Evolutionary conservation across 768 basidiomycete species (phyloP).

Genomic region (Termitomyces titanicus): DNA sequence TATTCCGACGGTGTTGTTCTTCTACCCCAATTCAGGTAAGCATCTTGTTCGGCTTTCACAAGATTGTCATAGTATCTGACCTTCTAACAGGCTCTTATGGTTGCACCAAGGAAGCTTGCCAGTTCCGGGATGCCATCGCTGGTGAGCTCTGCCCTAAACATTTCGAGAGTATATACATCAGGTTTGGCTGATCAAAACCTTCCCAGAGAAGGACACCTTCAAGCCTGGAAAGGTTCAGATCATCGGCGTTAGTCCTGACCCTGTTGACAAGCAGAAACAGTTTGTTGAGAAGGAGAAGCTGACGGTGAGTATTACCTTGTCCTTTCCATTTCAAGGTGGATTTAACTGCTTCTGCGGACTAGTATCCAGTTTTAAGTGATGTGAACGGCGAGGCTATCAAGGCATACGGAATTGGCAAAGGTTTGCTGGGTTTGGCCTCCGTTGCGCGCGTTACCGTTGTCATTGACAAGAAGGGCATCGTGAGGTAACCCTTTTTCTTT

Average conservation of each 20-base stretch:
- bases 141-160: slow-evolving; percentile 34
- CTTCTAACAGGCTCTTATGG: slow-evolving; percentile 56
- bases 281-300: slow-evolving; percentile 73
- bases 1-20: slow-evolving; percentile 70
- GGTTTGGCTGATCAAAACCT: neutral
- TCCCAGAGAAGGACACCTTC: slow-evolving; percentile 60
- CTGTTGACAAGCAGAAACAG: slow-evolving; percentile 66
- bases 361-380: slow-evolving; percentile 84
- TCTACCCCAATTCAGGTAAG: slow-evolving; percentile 76
- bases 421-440: slow-evolving; percentile 60
- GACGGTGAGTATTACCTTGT: slow-evolving; percentile 38
- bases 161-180: neutral
- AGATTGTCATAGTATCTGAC: neutral
- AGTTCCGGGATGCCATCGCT: slow-evolving; percentile 75
- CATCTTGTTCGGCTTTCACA: slow-evolving; percentile 11
- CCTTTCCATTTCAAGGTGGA: no score
- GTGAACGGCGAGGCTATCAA: slow-evolving; percentile 55
- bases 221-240: slow-evolving; percentile 60
- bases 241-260: slow-evolving; percentile 72
- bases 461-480: slow-evolving; percentile 66
- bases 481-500: slow-evolving; percentile 43
- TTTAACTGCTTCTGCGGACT: neutral
- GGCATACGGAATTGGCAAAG: slow-evolving; percentile 63
- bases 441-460: slow-evolving; percentile 69
- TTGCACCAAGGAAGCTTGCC: slow-evolving; percentile 80